These are phyloP conservation scores for Nicotiana knightiana DNA, from an alignment of 257 asterid genomes.

Conservation along the genomic window DNA sequence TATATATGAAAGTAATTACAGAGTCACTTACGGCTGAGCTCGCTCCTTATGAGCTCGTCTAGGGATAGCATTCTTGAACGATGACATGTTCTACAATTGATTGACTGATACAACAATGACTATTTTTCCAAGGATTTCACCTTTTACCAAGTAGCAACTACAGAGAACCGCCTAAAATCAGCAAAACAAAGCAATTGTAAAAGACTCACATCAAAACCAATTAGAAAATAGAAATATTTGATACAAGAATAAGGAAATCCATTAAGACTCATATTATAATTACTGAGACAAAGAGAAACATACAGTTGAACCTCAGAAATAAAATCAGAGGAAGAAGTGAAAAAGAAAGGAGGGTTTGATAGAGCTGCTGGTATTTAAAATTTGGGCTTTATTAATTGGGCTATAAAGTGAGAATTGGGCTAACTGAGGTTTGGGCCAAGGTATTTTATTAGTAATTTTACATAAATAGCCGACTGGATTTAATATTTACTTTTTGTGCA, in stretches of 20 bases:
- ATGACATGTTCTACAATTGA: conserved; percentile 42
- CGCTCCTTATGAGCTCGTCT: conserved; percentile 89
- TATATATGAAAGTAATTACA: neutral
- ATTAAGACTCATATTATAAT: too few relatives aligned
- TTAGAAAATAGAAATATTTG: neutral
- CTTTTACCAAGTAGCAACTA: neutral
- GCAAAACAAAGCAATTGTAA: neutral
- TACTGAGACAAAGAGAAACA: neutral
- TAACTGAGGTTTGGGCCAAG: neutral
- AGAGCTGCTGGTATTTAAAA: neutral
- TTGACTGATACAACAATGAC: neutral
- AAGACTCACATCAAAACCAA: neutral
- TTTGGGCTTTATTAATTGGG: neutral
- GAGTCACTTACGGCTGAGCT: conserved; percentile 71
- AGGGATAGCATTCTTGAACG: conserved; percentile 71
- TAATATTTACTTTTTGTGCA: too few relatives aligned
- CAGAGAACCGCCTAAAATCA: neutral
- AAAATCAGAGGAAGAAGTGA: neutral
- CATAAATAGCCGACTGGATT: too few relatives aligned
- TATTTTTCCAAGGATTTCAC: neutral
- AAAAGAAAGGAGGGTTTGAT: neutral
- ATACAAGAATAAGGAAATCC: too few relatives aligned
- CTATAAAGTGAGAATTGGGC: neutral
- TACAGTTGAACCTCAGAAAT: neutral
- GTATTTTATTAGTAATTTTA: neutral